A percentile compares a stretch with the other conserved stretches of the same genome.
Evolutionary conservation across 176 grass and related monocot species (phyloP).

Genomic region (Hordeum vulgare): MorexV3_pseudomolecules_assembly NC_058521.1:238045016-238045515

Average conservation of each 20-base stretch:
- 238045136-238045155: not conserved
- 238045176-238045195: not conserved
- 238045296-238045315: too few species aligned
- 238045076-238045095: not conserved
- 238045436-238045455: not conserved
- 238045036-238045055: not conserved
- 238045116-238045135: not conserved
- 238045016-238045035: not conserved
- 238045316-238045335: too few species aligned
- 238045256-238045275: too few species aligned
- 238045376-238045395: too few species aligned
- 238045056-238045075: not conserved
- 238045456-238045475: not conserved
- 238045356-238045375: too few species aligned
- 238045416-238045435: not conserved
- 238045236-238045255: too few species aligned
- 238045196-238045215: not conserved
- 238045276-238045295: too few species aligned
- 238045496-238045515: too few species aligned
- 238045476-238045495: too few species aligned
- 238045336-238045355: too few species aligned
- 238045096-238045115: conserved; percentile 18
- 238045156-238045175: not conserved
- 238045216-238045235: not conserved
- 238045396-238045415: not conserved